Conservation (phyloP, 1,139 yeast species). For the Wickerhamiella infanticola region DNA sequence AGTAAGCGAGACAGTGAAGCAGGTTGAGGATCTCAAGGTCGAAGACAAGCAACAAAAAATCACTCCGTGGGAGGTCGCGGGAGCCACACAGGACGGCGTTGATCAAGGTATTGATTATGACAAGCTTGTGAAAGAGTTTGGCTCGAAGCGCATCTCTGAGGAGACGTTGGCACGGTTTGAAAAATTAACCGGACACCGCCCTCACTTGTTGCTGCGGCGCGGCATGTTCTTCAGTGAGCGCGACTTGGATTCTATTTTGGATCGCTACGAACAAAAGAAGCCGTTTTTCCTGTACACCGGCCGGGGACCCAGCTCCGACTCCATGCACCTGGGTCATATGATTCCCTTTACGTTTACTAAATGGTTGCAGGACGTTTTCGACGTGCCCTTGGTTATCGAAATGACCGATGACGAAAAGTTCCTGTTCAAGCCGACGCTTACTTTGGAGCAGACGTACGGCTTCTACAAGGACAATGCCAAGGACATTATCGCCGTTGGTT, state of each 20-base stretch:
- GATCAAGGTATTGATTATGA: conserved; percentile 83
- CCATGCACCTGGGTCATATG: conserved; percentile 96
- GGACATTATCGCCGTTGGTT: conserved; percentile 90
- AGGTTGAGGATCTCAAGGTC: too few species aligned
- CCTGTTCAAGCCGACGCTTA: conserved; percentile 77
- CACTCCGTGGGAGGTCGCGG: conserved; percentile 99
- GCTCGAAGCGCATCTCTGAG: conserved; percentile 56
- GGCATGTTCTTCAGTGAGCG: conserved; percentile 91
- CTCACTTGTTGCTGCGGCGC: conserved; percentile 84
- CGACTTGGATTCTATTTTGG: conserved; percentile 66
- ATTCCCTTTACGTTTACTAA: conserved; percentile 89
- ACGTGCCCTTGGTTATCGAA: conserved; percentile 89
- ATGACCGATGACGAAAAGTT: conserved; percentile 97
- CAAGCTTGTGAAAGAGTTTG: conserved; percentile 71
- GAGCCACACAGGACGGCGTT: conserved; percentile 91
- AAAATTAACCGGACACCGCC: conserved; percentile 71
- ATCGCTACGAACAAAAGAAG: conserved; percentile 83
- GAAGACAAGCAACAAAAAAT: conserved; percentile 33
- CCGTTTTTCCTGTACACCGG: conserved; percentile 95
- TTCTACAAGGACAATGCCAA: conserved; percentile 73
- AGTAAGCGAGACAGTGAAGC: too few species aligned
- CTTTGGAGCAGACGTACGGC: conserved; percentile 72
- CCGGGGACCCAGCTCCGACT: conserved; percentile 90
- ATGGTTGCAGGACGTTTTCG: conserved; percentile 97
- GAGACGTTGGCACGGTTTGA: conserved; percentile 67